Base-by-base conservation (phyloP, 2,329 filamentous ascomycete genomes). In the Coniella lustricola region DNA sequence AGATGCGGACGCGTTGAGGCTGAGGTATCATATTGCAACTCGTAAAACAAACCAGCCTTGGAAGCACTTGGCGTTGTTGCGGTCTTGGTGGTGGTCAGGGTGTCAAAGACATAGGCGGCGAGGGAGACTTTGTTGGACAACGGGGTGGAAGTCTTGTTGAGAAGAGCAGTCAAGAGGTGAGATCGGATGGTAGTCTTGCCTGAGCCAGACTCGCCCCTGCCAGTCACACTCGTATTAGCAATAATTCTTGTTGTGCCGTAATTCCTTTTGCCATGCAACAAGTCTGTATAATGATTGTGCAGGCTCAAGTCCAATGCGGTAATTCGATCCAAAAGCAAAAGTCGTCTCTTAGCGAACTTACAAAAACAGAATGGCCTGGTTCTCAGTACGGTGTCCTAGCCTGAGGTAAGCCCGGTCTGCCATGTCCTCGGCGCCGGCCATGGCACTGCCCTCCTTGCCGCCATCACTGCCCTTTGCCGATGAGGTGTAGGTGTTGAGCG, bases 171-270 rank as follows among this genome's bases (percentile, higher is more conserved):
- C 39, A 98, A 74, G 47, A 96, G 73, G 65, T 97, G 93, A 37
- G 89, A 87, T 54, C 93, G 85, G 60, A 97, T 75, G 0, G 93
- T 98, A 0, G 93, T 96, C 72, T 98, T 98, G 59, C 93, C 93
- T 29, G 93, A 84, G 39, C 93, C 93, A 49, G 90, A 95, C 76
- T 98, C 93, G 67, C 93, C 93, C 56, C 90, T 96, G 56, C 43
- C 54, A 36, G 22, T 42, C 38, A 50, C 16, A 13, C 10, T n/a
- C 38, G 53, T 66, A 32, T 50, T 48, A 25, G 8, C 18, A 38
- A 5, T 29, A 10, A 10, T 29, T 29, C 25, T 29, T 10, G 5
- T 29, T 29, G 25, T n/a, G n/a, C n/a, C n/a, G n/a, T n/a, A n/a
- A n/a, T n/a, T n/a, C n/a, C n/a, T n/a, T n/a, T n/a, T n/a, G n/a